Evolutionary conservation across 352 stramenopile species (phyloP).

Genomic region (Blastocystis sp.): DNA sequence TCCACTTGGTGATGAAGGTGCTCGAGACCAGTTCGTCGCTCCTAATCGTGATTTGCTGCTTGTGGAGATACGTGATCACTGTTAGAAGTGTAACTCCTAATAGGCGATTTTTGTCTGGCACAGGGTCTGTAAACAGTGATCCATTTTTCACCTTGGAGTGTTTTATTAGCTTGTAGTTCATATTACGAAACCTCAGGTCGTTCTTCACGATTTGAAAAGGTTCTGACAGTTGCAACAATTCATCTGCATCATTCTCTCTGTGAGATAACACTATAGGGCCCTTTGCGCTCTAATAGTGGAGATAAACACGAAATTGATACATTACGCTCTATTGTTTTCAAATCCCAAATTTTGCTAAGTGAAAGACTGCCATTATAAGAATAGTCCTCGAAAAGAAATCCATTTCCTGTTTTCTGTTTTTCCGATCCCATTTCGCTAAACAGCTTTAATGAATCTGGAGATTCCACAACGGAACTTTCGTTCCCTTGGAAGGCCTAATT

Average conservation of each 20-base stretch:
- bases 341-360: no score
- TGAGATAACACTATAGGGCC: background rate
- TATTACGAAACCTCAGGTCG: background rate
- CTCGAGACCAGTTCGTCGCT: background rate
- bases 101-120: background rate
- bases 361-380: no score
- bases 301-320: no score
- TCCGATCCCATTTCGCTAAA: no score
- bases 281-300: background rate
- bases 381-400: no score
- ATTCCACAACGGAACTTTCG: no score
- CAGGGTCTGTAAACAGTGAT: background rate
- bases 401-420: no score
- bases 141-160: background rate
- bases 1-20: background rate
- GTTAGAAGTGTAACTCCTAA: background rate
- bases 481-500: no score
- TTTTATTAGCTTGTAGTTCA: background rate
- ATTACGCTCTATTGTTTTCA: no score
- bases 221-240: background rate
- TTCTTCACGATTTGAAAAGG: background rate
- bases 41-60: no score
- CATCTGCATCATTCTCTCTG: background rate
- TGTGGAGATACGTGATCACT: background rate
- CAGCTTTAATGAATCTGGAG: no score